Conservation (phyloP, 257 asterid genomes). For the Mentha longifolia region DNA sequence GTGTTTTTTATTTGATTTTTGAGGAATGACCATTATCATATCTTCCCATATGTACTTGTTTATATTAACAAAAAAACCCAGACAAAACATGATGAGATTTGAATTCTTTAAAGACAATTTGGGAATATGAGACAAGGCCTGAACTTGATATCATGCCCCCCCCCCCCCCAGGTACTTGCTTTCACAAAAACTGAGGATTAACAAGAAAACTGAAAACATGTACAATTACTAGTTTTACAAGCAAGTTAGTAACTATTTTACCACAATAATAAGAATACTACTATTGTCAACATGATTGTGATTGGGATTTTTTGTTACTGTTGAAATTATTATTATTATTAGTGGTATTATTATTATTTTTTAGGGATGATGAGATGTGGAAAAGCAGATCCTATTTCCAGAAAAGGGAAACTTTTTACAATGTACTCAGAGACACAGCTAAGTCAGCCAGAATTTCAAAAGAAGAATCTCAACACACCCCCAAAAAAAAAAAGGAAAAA, state of each 20-base stretch:
- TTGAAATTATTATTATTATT: slow-evolving; percentile 1
- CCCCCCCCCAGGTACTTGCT: slow-evolving; percentile 15
- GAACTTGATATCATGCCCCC: slow-evolving; percentile 64
- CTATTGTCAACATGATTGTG: slow-evolving; percentile 4
- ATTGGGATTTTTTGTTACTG: slow-evolving; percentile 1
- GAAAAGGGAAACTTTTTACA: slow-evolving; percentile 53
- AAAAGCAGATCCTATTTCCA: slow-evolving; percentile 59
- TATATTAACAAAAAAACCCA: slow-evolving; percentile 51
- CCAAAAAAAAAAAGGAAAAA: not conserved
- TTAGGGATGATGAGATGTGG: slow-evolving; percentile 39
- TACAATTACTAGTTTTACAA: slow-evolving; percentile 12
- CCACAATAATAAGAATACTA: slow-evolving; percentile 12
- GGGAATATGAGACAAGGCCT: slow-evolving; percentile 71
- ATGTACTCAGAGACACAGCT: slow-evolving; percentile 41
- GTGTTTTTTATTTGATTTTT: slow-evolving; percentile 37
- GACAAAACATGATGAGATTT: slow-evolving; percentile 84
- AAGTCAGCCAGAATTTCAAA: slow-evolving; percentile 45
- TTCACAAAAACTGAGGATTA: slow-evolving; percentile 32
- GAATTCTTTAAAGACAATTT: slow-evolving; percentile 62
- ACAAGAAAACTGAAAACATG: slow-evolving; percentile 31
- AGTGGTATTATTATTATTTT: slow-evolving; percentile 15
- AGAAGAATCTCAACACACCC: slow-evolving; percentile 39
- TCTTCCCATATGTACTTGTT: slow-evolving; percentile 57
- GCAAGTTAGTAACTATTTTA: not conserved
- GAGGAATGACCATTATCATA: slow-evolving; percentile 57